Base-by-base conservation (phyloP, 2,329 filamentous ascomycete species). In the Pseudogymnoascus sp. region DNA sequence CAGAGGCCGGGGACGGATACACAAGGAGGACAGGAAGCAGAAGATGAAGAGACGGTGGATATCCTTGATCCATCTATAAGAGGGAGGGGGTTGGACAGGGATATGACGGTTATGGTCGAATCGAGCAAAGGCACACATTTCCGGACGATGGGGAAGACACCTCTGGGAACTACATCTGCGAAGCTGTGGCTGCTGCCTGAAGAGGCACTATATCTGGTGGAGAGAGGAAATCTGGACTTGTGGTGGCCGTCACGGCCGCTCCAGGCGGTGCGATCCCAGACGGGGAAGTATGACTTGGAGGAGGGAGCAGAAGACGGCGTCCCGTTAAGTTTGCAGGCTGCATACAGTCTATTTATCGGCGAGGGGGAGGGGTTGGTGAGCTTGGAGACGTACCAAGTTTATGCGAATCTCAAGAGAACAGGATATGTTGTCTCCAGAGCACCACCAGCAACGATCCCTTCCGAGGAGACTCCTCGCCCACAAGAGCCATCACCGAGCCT, bases 261-360 rank as follows among this genome's bases (percentile, higher is more conserved):
- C 9, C 76, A 75, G 39, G 77, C 79, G 34, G 69, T 81, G 2
- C 60, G 6, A 66, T 66, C 9, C 65, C 64, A 0, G 61, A 65
- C 2, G 61, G 61, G 35, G 7, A 21, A 9, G 10, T 57, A 57
- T 19, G 69, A 67, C 3, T 67, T 68, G 15, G 62, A 74, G 28
- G 76, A 78, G 39, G 82, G 83, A 34, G 78, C 80, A 61, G 81
- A 84, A 5, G 74, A 79, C 3, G 88, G 87, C 0, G 72, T 94
- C n/a, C 91, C 92, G 0, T 85, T 99, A 77, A 95, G 89, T 72
- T 75, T 97, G 37, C 90, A 97, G 72, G 92, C 89, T 5, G 91
- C 91, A 0, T 97, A 97, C 75, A 83, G 92, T 4, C 81, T 90
- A 19, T 84, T 96, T 59, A 81, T 96, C 64, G 90, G 90, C 1